These are phyloP conservation scores for Penicillium paneum DNA, from an alignment of 2,329 filamentous ascomycete genomes.

Conservation along the genomic window DNA sequence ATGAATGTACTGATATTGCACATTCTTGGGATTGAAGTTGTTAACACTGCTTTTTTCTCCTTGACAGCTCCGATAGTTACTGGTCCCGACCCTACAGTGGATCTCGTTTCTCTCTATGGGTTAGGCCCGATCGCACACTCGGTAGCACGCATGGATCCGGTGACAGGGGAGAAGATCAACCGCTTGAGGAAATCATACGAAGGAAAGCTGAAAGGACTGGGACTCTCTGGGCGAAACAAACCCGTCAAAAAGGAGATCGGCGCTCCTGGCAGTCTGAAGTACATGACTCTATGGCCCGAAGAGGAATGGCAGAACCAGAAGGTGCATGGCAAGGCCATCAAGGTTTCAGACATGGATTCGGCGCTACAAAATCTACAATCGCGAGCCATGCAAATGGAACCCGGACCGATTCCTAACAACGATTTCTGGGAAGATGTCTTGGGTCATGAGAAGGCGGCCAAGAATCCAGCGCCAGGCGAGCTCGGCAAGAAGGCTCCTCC, in stretches of 20 bases:
- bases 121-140: conserved; percentile 55
- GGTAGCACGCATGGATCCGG: conserved; percentile 58
- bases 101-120: conserved; percentile 59
- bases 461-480: conserved; percentile 31
- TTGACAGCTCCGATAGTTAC: conserved; percentile 48
- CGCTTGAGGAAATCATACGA: conserved; percentile 57
- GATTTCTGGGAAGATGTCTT: conserved; percentile 50
- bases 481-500: conserved; percentile 30
- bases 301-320: conserved; percentile 53
- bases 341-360: conserved; percentile 42
- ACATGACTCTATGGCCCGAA: conserved; percentile 48
- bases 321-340: conserved; percentile 47
- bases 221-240: conserved; percentile 49
- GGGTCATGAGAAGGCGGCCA: conserved; percentile 47
- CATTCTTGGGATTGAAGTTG: conserved; percentile 34
- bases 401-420: conserved; percentile 45
- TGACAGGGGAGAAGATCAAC: conserved; percentile 64
- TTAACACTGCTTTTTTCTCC: conserved; percentile 42
- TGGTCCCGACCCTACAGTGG: conserved; percentile 56
- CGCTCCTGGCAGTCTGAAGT: conserved; percentile 38
- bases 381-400: conserved; percentile 49
- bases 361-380: conserved; percentile 42
- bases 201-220: conserved; percentile 49
- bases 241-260: conserved; percentile 45
- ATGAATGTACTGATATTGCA: conserved; percentile 25